Percentiles rank a stretch among this genome's conserved stretches.
These are phyloP conservation scores for Gastrolobium bilobum DNA, from an alignment of 306 rosid genomes.

Conservation along the genomic window DNA sequence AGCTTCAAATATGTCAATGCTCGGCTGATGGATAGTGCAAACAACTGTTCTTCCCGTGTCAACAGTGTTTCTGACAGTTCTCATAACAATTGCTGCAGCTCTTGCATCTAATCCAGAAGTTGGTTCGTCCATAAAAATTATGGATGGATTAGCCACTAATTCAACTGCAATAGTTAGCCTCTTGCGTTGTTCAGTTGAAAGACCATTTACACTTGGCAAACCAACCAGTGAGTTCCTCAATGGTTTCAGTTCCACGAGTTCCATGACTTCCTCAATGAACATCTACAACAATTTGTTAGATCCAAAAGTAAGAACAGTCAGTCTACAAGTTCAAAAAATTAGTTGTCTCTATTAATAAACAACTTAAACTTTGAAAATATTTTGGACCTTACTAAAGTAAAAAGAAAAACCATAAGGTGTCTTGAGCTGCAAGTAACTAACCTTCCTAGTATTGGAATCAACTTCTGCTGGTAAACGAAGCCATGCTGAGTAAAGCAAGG, in stretches of 20 bases:
- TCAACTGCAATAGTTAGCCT: conserved; percentile 62
- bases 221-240: conserved; percentile 58
- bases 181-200: conserved; percentile 62
- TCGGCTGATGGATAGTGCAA: conserved; percentile 51
- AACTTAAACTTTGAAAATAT: conserved; percentile 3
- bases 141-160: conserved; percentile 46
- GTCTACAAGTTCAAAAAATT: not conserved
- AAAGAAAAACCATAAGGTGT: not conserved
- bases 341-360: not conserved
- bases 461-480: conserved; percentile 71
- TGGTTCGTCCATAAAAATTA: conserved; percentile 46
- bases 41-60: conserved; percentile 49
- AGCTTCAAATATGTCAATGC: conserved; percentile 48
- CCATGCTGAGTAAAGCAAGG: conserved; percentile 77
- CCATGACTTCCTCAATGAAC: conserved; percentile 64
- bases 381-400: not conserved
- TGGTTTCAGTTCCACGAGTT: conserved; percentile 56
- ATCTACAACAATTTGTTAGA: conserved; percentile 47
- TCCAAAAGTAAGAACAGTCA: conserved; percentile 19
- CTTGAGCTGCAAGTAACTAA: not conserved
- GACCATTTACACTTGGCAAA: conserved; percentile 54
- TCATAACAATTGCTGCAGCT: conserved; percentile 53
- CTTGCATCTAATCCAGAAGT: conserved; percentile 54
- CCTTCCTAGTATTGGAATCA: conserved; percentile 65
- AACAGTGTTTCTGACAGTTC: conserved; percentile 48